These are phyloP conservation scores for Laguncularia racemosa DNA, from an alignment of 345 rosid species.

Conservation along the genomic window DNA sequence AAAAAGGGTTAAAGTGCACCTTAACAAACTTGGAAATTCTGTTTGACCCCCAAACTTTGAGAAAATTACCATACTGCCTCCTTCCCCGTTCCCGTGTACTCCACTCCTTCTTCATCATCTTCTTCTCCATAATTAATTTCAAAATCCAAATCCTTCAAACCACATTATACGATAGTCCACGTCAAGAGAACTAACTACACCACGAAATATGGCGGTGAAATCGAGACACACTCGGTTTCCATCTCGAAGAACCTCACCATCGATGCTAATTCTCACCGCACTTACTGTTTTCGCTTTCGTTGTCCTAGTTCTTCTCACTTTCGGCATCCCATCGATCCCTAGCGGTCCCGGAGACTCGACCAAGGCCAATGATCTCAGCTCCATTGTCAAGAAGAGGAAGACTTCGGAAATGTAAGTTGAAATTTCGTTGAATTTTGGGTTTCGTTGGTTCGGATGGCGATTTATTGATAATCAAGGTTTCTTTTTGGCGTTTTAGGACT, in stretches of 20 bases:
- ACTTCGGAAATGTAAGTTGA: not conserved
- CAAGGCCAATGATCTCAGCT: conserved; percentile 70
- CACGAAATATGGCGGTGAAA: conserved; percentile 40
- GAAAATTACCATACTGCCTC: no score
- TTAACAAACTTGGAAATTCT: no score
- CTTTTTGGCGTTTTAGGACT: conserved; percentile 16
- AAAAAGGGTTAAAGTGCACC: no score
- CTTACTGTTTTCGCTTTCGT: conserved; percentile 57
- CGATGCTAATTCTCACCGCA: conserved; percentile 43
- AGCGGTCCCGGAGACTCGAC: conserved; percentile 35
- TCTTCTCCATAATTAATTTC: conserved; percentile 3
- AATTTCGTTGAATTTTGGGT: not conserved
- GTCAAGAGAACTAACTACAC: not conserved
- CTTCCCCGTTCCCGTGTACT: not conserved
- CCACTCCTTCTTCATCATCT: not conserved
- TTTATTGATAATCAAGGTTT: conserved; percentile 7
- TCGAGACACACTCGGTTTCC: conserved; percentile 49
- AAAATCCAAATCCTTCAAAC: not conserved
- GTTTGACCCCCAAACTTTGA: no score
- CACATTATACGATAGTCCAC: not conserved
- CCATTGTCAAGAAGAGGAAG: conserved; percentile 23
- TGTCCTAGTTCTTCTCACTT: conserved; percentile 54
- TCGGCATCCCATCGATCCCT: conserved; percentile 70
- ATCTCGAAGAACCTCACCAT: conserved; percentile 47
- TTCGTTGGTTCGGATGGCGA: conserved; percentile 6